Evolutionary conservation across 495 filamentous ascomycete genomes (phyloP), one percentile per base, ranked within the genome.

Genomic region (Xylaria sp.): DNA sequence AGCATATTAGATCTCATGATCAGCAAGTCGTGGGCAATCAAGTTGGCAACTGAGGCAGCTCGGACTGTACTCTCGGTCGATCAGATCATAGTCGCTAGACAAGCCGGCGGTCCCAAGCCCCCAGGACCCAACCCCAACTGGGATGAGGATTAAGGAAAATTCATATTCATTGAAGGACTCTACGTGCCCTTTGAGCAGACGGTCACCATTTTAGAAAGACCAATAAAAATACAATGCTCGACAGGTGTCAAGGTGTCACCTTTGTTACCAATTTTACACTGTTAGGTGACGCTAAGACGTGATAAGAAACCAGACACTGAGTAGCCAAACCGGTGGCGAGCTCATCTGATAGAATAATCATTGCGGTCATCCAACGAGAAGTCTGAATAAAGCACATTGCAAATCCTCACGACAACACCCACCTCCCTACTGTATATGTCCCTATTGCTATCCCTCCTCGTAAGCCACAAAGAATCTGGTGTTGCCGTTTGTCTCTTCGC

Each of bases 51-150:
- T 19, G 97, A 99, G 81, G 90, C 96, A 58, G 95, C 93, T 61
- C 89, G 97, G 68, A 98, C 97, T 53, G 92, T 99, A 46, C 86
- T 99, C 71, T 95, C 94, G 46, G 97, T 99, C 19, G 97, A 99
- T 83, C 97, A 99, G 84, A 98, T 99, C 75, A 99, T 99, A 78
- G 97, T 99, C 59, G 94, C 97, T 63, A 90, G 95, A 81, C 95
- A 98, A 83, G 97, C 97, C 31, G 97, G 97, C 77, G 97, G 97
- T 44, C 97, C 97, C 40, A 99, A 99, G 85, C 93, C 94, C 40
- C 96, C 97, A 15, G 93, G 92, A 21, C 94, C 93, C 58, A 97
- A 97, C 85, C 88, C 94, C 33, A 96, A 97, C 87, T 99, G 97
- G 97, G 97, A 99, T 83, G 94, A 98, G 83, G 95, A 98, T 83